Evolutionary conservation across 1,284 basidiomycete species (phyloP), one percentile per base, ranked within the genome.

Genomic region (Butyriboletus regius): DNA sequence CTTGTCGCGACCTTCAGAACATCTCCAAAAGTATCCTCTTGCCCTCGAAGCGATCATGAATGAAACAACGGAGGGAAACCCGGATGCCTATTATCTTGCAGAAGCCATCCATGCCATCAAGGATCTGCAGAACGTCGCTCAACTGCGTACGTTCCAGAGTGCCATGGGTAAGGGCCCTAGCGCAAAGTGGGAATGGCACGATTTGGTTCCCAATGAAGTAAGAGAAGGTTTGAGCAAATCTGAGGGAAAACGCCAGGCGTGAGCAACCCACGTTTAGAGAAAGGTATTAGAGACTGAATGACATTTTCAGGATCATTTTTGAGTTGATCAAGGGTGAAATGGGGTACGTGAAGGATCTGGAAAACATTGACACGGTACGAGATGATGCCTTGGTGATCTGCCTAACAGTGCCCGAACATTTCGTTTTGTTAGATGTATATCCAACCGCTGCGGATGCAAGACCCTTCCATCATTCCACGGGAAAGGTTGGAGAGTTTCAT

Each of bases 311-410:
- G 37, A 82, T 89, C 57, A 94, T 98, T 43, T 95, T 94, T 61
- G 95, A 98, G 70, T 73, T 98, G 43, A 95, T 98, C 63, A 88
- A 94, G 62, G 89, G 88, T 51, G 95, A 99, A 70, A 94, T 95
- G 85, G 82, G 85, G 46, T 98, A 97, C 66, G 88, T 96, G 12
- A 85, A 84, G 50, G 96, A 99, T 73, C 71, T 99, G 26, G 88
- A 94, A 63, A 85, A 88, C 48, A 86, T 98, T 50, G 87, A 91
- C 54, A 77, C 54, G 53, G 49, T 59, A 61, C 29, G 52, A 47
- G n/a, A 35, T 49, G 37, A 40, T 43, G 13, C 7, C 22, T 32
- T 26, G 33, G 33, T 46, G 35, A 18, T 35, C 43, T 29, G 28
- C 12, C 41, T 36, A 47, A 13, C 28, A 40, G 37, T n/a, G 34